Base-by-base conservation (phyloP, 257 asterid genomes). In the Lantana camara region DNA sequence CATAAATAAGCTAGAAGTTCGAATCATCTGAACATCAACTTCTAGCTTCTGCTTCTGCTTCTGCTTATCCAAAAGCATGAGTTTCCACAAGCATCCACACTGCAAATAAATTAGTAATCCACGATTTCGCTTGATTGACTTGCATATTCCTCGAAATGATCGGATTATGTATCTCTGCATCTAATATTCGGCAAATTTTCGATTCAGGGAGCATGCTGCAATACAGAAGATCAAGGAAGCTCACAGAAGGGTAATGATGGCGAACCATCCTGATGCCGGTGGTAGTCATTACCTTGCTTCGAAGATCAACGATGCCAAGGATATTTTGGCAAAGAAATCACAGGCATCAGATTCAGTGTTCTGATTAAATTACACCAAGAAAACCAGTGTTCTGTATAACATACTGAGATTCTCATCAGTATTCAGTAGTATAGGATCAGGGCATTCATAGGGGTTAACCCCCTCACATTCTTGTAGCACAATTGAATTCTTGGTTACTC, bases 261-360 rank as follows among this genome's bases (percentile, higher is more conserved):
- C 95, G 8, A 90, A 90, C 77, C 96, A 90, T 66, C 97, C 96
- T 2, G 97, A 90, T 60, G 88, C 92, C 13, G 97, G 97, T n/a
- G 97, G 95, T 21, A 87, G 97, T 75, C 86, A 85, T 74, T 90
- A 79, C 80, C 85, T 87, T 63, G 96, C 97, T 59, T 87, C 92
- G 11, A 90, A 90, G 76, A 80, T 90, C 70, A 90, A 90, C 14
- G 96, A 90, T 73, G 97, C 96, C 2, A 90, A 90, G 77, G 95
- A 90, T 19, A 5, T 87, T 1, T 45, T 90, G 78, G 9, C 74
- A 14, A 82, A 85, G 68, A 90, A 72, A 54, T 54, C 72, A 0
- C 71, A 68, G 59, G 52, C 77, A 14, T 9, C 76, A 0, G 73
- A 63, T 52, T 81, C 96, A 22, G 87, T 74, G 4, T 90, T 85